Evolutionary conservation across 768 basidiomycete genomes (phyloP), one percentile per base, ranked within the genome.

Genomic region (Russula griseocarnosa): DNA sequence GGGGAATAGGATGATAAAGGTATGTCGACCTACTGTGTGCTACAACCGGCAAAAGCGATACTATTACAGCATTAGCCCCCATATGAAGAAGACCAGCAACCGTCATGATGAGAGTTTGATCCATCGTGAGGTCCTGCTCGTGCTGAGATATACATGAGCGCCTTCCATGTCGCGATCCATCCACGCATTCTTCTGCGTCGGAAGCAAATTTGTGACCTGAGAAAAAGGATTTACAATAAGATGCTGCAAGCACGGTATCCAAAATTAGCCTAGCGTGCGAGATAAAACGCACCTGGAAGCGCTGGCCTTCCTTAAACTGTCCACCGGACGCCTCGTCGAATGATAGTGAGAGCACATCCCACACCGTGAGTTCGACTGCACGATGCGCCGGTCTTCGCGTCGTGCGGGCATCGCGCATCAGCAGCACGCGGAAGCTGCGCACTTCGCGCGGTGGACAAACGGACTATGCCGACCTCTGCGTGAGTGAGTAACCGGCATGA

Each of bases 101-200:
- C 46, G 10, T 18, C 38, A 40, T 18, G 38, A 40, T 6, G 11
- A 24, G 11, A 71, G 61, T 63, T 73, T 77, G 58, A 76, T 84
- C 87, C 87, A 90, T 67, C 81, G 77, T 9, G 91, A 83, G 66
- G 85, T 82, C 55, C 83, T 79, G 64, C 82, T 79, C 4, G 90
- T 88, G 63, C 80, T 78, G 64, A 96, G 73, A 73, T 84, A 92
- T 2, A 94, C 80, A 70, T 90, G 85, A 13, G 84, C 80, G 13
- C 76, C 78, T 18, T 81, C 81, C 55, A 76, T 62, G n/a, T 71
- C 13, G 2, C 70, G 74, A 46, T 78, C 80, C 83, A 88, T 87
- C 91, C 92, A 93, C 20, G 90, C 83, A 5, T 78, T 82, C 7
- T 74, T 76, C 40, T 90, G 84, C 20, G 81, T 84, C 7, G 92